Base-by-base conservation (phyloP, 108 stramenopile species). In the Skeletonema grethae region DNA sequence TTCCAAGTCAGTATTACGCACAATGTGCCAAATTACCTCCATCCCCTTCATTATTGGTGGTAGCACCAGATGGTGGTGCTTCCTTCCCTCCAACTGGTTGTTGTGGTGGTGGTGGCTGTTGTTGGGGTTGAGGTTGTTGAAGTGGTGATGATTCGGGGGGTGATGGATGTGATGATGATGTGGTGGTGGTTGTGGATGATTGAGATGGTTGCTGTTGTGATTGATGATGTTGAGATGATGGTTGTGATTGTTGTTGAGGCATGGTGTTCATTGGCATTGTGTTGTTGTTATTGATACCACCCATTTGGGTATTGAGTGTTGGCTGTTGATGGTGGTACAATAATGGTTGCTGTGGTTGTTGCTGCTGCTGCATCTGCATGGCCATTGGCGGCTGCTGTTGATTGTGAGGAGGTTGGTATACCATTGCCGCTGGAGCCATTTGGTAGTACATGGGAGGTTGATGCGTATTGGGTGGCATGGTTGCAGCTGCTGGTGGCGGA, bases 21-120 rank as follows among this genome's bases (percentile, higher is more conserved):
- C 83, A 84, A 55, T 84, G 83, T 28, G 83, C 83, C 61, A 80
- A 72, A 29, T 84, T 84, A 1, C 83, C 79, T n/a, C 83, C 83
- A 24, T 72, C 79, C 5, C 79, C 79, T 38, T 63, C 34, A 43
- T n/a, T n/a, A 45, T 75, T 61, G 16, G 75, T 74, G 25, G 25
- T 28, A 28, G 25, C 0, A 38, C 32, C 28, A 11, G 70, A 34
- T 58, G 68, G 45, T 69, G 67, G 30, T 48, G 35, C 18, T 79
- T 73, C 11, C 62, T 56, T 41, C 60, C 73, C 46, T 29, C 28
- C 32, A 28, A 28, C 25, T 28, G 25, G 25, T 28, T 0, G 25
- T 28, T 28, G 25, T 15, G 30, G 25, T 8, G 41, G 53, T 20
- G 2, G 32, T 31, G 39, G 78, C n/a, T 28, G 30, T 30, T 59